These are phyloP conservation scores for Psilocybe cubensis DNA, from an alignment of 768 basidiomycete genomes.

Conservation along the genomic window DNA sequence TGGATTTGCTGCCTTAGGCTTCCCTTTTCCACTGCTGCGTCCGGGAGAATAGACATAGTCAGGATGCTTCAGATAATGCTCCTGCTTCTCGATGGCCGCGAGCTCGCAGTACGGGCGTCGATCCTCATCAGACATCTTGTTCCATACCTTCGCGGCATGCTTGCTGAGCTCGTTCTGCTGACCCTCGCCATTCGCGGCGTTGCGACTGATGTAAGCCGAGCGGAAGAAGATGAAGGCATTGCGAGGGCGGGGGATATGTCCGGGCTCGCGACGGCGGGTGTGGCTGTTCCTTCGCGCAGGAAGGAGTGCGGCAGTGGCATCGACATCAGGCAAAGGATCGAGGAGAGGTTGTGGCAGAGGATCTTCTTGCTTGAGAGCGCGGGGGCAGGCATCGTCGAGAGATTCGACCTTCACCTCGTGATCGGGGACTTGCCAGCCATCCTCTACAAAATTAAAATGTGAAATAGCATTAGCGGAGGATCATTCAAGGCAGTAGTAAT, in stretches of 20 bases:
- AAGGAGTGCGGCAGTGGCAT: slow-evolving; percentile 9
- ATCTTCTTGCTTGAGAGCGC: background rate
- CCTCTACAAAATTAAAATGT: slow-evolving; percentile 13
- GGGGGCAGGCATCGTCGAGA: background rate
- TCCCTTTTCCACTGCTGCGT: slow-evolving; percentile 10
- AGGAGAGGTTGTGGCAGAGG: background rate
- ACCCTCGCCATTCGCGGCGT: slow-evolving; percentile 13
- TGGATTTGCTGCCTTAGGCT: background rate
- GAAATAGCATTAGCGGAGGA: background rate
- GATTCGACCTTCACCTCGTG: background rate
- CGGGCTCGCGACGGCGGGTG: slow-evolving; percentile 13
- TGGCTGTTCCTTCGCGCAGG: slow-evolving; percentile 13
- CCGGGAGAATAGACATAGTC: slow-evolving; percentile 31
- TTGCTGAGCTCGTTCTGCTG: slow-evolving; percentile 39
- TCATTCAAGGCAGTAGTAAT: background rate
- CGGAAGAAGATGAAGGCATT: slow-evolving; percentile 45
- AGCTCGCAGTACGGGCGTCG: slow-evolving; percentile 17
- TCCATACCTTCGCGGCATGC: slow-evolving; percentile 34
- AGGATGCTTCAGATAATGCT: slow-evolving; percentile 29
- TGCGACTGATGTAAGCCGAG: slow-evolving; percentile 24
- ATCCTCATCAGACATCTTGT: slow-evolving; percentile 21
- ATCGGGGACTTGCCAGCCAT: slow-evolving; percentile 23
- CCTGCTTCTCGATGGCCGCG: slow-evolving; percentile 29
- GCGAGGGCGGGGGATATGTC: slow-evolving; percentile 37
- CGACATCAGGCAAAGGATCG: background rate